Evolutionary conservation across 345 rosid genomes (phyloP).

Genomic region (Aquilaria yunnanensis): DNA sequence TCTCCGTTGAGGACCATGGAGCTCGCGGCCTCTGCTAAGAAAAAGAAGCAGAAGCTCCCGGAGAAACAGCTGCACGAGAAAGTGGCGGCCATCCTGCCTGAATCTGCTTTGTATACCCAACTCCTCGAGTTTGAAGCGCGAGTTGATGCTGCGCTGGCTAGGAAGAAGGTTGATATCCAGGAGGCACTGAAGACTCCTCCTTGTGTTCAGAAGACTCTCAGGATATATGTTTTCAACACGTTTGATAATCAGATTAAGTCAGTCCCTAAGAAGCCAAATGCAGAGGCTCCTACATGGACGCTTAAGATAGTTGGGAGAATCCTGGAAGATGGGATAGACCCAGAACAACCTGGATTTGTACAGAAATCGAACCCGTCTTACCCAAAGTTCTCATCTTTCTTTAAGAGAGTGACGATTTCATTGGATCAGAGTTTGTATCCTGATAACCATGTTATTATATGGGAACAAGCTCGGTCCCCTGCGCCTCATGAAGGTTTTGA

Average conservation of each 20-base stretch:
- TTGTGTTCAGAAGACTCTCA: slow-evolving; percentile 77
- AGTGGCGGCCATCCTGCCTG: slow-evolving; percentile 93
- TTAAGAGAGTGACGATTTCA: slow-evolving; percentile 77
- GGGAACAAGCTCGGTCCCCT: slow-evolving; percentile 95
- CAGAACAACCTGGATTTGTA: slow-evolving; percentile 81
- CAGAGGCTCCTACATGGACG: slow-evolving; percentile 94
- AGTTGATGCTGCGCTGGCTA: slow-evolving; percentile 79
- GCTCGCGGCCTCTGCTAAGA: slow-evolving; percentile 64
- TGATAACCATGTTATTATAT: slow-evolving; percentile 70
- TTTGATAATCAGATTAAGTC: slow-evolving; percentile 80
- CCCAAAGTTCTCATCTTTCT: slow-evolving; percentile 88
- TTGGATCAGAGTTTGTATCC: slow-evolving; percentile 95
- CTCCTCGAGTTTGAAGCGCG: slow-evolving; percentile 95
- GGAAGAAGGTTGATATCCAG: slow-evolving; percentile 95
- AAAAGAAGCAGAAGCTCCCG: slow-evolving; percentile 91
- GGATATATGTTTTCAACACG: slow-evolving; percentile 86
- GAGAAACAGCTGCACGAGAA: slow-evolving; percentile 88
- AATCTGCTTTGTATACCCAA: slow-evolving; percentile 93
- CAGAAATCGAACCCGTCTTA: slow-evolving; percentile 64
- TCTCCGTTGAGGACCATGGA: slow-evolving; percentile 84
- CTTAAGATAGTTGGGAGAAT: slow-evolving; percentile 90
- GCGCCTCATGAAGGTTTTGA: slow-evolving; percentile 95
- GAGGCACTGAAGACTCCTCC: slow-evolving; percentile 96
- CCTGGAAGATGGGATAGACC: slow-evolving; percentile 91
- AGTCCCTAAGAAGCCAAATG: slow-evolving; percentile 72